Percentiles rank a stretch among this genome's conserved stretches.
These are phyloP conservation scores for Candida loeiensis DNA, from an alignment of 805 yeast genomes.

Conservation along the genomic window DNA sequence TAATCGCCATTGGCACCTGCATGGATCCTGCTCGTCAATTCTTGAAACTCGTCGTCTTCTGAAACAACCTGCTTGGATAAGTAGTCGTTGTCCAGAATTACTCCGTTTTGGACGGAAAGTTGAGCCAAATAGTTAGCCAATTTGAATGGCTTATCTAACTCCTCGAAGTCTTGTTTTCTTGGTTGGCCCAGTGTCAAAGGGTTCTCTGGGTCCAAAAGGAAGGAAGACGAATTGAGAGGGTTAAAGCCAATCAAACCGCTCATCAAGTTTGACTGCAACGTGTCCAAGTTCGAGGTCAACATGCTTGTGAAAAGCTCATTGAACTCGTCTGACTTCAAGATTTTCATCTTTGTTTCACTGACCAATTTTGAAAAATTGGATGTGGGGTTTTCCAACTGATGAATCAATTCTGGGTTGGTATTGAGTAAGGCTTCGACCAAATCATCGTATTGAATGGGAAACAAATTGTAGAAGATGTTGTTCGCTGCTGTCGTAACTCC, in stretches of 20 bases:
- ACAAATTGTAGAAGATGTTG: constrained; percentile 17
- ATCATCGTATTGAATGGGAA: constrained; percentile 37
- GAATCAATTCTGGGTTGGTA: constrained; percentile 41
- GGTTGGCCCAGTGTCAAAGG: constrained; percentile 1
- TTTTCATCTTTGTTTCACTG: constrained; percentile 43
- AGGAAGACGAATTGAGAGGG: constrained; percentile 11
- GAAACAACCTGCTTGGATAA: constrained; percentile 19
- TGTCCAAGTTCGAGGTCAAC: constrained; percentile 32
- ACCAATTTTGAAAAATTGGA: constrained; percentile 38
- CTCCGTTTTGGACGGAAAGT: constrained; percentile 60
- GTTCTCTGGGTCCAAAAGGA: constrained; percentile 14
- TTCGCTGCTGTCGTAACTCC: constrained; percentile 7
- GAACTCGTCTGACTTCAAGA: constrained; percentile 26
- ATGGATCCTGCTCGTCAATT: constrained; percentile 40
- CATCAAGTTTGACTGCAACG: constrained; percentile 32
- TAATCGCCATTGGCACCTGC: constrained; percentile 16
- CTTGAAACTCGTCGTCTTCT: constrained; percentile 11
- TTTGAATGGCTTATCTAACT: constrained; percentile 28
- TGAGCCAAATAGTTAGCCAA: constrained; percentile 71
- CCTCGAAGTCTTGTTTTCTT: constrained; percentile 17
- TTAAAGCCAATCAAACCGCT: constrained; percentile 17
- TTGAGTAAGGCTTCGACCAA: constrained; percentile 47
- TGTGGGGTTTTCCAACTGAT: constrained; percentile 34
- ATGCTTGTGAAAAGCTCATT: constrained; percentile 29
- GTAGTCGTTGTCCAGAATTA: constrained; percentile 43